These are phyloP conservation scores for Ulota crispa DNA, from an alignment of 225 moss, liverwort and hornwort genomes.

Conservation along the genomic window DNA sequence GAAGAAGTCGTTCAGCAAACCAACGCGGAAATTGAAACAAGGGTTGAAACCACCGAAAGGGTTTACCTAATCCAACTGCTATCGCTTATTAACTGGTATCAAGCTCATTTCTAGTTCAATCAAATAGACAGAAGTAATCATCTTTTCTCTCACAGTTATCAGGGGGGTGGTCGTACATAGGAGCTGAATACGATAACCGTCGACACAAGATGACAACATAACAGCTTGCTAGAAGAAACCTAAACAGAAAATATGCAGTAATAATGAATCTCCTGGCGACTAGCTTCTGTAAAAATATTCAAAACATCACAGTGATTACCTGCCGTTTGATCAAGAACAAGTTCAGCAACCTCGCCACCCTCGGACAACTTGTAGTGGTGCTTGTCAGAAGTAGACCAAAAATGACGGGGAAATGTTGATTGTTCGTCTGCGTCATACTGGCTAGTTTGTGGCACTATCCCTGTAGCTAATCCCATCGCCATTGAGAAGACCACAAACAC, in stretches of 20 bases:
- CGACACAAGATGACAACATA: background rate
- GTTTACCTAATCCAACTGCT: background rate
- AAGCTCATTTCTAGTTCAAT: background rate
- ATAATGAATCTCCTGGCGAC: background rate
- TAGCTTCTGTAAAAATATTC: background rate
- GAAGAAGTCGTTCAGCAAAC: background rate
- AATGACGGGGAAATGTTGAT: slow-evolving; percentile 48
- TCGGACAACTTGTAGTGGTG: slow-evolving; percentile 54
- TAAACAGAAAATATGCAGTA: background rate
- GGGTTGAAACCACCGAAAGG: background rate
- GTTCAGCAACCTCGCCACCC: slow-evolving; percentile 49
- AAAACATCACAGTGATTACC: slow-evolving; percentile 24
- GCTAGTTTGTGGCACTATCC: slow-evolving; percentile 42
- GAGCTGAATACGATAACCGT: background rate
- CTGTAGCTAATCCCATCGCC: slow-evolving; percentile 20
- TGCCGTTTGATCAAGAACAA: slow-evolving; percentile 42
- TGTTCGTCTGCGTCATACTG: slow-evolving; percentile 16
- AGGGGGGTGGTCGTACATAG: background rate
- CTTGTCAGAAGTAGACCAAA: slow-evolving; percentile 58
- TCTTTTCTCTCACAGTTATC: background rate
- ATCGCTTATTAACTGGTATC: background rate
- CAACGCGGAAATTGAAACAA: background rate
- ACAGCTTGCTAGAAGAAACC: background rate
- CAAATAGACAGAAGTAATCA: background rate
- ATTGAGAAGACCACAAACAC: slow-evolving; percentile 20